These are phyloP conservation scores for Hygrophorus russula DNA, from an alignment of 768 basidiomycete genomes.

Conservation along the genomic window DNA sequence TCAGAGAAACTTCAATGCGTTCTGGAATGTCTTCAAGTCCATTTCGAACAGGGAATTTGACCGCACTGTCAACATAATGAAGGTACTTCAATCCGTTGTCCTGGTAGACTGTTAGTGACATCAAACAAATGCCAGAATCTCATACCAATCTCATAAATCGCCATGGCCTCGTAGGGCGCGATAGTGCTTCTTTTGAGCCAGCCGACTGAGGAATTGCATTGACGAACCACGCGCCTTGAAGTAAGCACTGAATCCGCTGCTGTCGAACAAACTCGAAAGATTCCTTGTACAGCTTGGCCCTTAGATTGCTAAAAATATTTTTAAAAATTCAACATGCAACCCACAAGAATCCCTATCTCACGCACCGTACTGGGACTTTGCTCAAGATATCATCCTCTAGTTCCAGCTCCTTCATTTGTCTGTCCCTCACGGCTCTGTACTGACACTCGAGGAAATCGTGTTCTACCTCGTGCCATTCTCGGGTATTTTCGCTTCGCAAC, in stretches of 20 bases:
- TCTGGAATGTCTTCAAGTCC: conserved; percentile 86
- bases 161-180: conserved; percentile 62
- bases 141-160: conserved; percentile 77
- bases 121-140: not conserved
- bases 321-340: conserved; percentile 4
- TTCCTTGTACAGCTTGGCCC: conserved; percentile 80
- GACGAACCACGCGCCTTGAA: conserved; percentile 90
- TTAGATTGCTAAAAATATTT: conserved; percentile 50
- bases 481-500: conserved; percentile 58
- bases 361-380: conserved; percentile 79
- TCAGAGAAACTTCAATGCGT: conserved; percentile 67
- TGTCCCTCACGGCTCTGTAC: conserved; percentile 75
- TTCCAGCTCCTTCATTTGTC: conserved; percentile 87
- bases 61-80: conserved; percentile 76
- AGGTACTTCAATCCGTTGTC: conserved; percentile 69
- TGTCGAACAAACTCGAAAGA: conserved; percentile 83
- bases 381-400: conserved; percentile 78
- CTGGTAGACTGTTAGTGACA: conserved; percentile 24
- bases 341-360: conserved; percentile 1
- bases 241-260: conserved; percentile 79
- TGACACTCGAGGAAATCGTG: conserved; percentile 71
- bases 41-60: conserved; percentile 67
- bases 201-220: conserved; percentile 53
- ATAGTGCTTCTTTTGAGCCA: conserved; percentile 34
- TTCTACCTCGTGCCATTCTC: conserved; percentile 79